Evolutionary conservation across 805 yeast genomes (phyloP), one percentile per base, ranked within the genome.

Genomic region (Kluyveromyces dobzhanskii): DNA sequence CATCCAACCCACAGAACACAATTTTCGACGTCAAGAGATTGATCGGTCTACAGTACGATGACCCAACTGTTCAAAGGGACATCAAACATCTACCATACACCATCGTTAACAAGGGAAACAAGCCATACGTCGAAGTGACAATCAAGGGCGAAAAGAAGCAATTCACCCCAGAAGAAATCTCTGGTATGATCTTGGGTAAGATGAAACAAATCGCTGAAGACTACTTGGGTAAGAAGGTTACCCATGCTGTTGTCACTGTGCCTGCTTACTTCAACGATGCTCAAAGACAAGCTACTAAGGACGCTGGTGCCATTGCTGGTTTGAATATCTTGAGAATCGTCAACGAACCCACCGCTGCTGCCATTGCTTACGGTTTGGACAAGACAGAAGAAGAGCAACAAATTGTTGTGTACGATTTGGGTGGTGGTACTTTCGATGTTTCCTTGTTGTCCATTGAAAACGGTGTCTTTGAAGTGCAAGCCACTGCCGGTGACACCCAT

Each of bases 391-490:
- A 76, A 48, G 97, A 87, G 67, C 84, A 83, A 56, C 88, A 87
- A 66, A 85, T 87, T 50, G 78, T 87, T 58, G 94, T 87, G 41
- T 87, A 85, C 64, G 97, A 87, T 67, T 75, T 87, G 56, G 97
- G 97, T 75, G 97, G 97, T 67, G 97, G 97, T 74, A 87, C 97
- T 50, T 87, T 85, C 51, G 95, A 85, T 78, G 95, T 85, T 17
- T 85, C 95, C 3, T 69, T 85, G 39, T 74, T 85, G 58, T 76
- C 92, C 30, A 85, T 85, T 60, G 95, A 86, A 61, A 84, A 80
- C 51, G 95, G 95, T 68, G 87, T 86, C 44, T 85, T 85, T 59
- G 95, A 85, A 70, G 95, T 85, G 41, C 76, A 82, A 67, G 88
- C 95, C 40, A 85, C 95, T 46, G 86, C 94, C 45, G 95, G 95